These are phyloP conservation scores for Penicillium nordicum DNA, from an alignment of 2,329 filamentous ascomycete genomes.

Conservation along the genomic window DNA sequence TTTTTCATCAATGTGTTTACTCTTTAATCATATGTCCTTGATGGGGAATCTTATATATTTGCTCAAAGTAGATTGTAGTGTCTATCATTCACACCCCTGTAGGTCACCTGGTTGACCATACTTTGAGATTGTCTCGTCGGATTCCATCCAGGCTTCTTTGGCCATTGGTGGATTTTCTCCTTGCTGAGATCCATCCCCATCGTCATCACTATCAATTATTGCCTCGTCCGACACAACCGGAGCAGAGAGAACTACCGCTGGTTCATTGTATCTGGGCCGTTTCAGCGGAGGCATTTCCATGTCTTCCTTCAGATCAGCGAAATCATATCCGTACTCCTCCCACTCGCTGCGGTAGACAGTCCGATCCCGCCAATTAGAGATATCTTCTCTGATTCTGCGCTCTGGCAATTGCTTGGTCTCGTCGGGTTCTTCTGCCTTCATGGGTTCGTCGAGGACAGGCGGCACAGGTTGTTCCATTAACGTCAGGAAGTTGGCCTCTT, in stretches of 20 bases:
- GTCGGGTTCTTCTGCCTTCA: slow-evolving; percentile 22
- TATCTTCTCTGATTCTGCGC: slow-evolving; percentile 36
- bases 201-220: background rate
- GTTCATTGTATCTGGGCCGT: slow-evolving; percentile 24
- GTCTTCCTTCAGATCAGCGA: slow-evolving; percentile 29
- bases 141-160: background rate
- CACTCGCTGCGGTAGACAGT: slow-evolving; percentile 49
- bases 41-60: slow-evolving; percentile 10
- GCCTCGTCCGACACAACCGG: background rate
- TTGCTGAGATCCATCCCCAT: background rate
- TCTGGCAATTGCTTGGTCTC: slow-evolving; percentile 22
- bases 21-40: slow-evolving; percentile 22
- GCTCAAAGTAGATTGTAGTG: background rate
- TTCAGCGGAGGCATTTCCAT: slow-evolving; percentile 32
- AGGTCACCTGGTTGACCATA: background rate
- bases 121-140: background rate
- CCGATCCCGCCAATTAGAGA: slow-evolving; percentile 49
- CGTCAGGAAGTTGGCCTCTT: slow-evolving; percentile 47
- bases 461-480: slow-evolving; percentile 35
- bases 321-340: slow-evolving; percentile 44
- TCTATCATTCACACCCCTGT: background rate
- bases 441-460: slow-evolving; percentile 13
- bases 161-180: background rate
- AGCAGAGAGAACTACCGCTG: background rate
- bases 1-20: slow-evolving; percentile 20